Percentiles rank a stretch among this genome's conserved stretches.
Conservation (phyloP, 768 basidiomycete species). For the Suillus sp. region DNA sequence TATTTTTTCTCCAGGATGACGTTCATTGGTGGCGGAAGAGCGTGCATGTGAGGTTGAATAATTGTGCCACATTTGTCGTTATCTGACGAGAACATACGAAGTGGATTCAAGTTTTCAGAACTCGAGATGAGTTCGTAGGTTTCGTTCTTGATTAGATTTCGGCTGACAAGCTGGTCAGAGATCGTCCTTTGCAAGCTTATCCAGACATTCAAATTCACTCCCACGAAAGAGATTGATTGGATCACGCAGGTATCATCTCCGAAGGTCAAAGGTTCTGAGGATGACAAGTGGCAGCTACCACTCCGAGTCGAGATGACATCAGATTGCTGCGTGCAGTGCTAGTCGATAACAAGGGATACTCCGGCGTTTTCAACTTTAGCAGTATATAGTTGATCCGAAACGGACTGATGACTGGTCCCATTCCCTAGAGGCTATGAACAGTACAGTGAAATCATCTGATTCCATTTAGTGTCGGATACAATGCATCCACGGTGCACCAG, state of each 20-base stretch:
- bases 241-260: slow-evolving; percentile 13
- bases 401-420: neutral
- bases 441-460: neutral
- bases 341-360: too few species aligned
- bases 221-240: slow-evolving; percentile 16
- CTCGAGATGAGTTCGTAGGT: slow-evolving; percentile 50
- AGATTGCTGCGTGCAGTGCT: neutral
- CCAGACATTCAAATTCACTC: slow-evolving; percentile 14
- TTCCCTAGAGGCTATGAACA: neutral
- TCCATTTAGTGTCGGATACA: neutral
- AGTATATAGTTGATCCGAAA: neutral
- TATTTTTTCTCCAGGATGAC: slow-evolving; percentile 39
- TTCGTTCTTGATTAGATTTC: neutral
- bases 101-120: slow-evolving; percentile 48
- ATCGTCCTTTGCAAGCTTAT: slow-evolving; percentile 8
- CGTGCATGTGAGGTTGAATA: slow-evolving; percentile 42
- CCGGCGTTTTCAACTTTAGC: neutral
- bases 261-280: slow-evolving; percentile 11
- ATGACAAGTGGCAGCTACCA: slow-evolving; percentile 7
- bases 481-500: neutral
- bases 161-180: slow-evolving; percentile 6
- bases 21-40: slow-evolving; percentile 48
- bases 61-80: slow-evolving; percentile 47
- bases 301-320: slow-evolving; percentile 11
- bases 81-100: slow-evolving; percentile 4